phyloP scores from a whole-genome alignment of 495 filamentous ascomycete genomes.

The Penicillium ucsense region DNA sequence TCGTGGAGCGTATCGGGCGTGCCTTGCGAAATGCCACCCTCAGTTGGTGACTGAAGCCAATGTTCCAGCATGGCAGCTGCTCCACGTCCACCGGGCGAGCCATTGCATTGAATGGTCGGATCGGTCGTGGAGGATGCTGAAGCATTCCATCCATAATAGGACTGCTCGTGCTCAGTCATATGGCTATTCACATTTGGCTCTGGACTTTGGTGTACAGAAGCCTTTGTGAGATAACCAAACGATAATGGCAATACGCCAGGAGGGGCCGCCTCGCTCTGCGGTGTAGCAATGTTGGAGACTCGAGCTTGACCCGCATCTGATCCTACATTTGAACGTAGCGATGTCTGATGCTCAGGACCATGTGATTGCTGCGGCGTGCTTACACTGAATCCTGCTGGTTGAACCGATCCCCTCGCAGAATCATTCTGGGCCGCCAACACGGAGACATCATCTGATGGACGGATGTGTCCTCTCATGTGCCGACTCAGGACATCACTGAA shows the following conservation, averaged over 20 bases:
- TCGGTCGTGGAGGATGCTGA: slow-evolving; percentile 4
- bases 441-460: slow-evolving; percentile 14
- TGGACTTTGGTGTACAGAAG: slow-evolving; percentile 30
- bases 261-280: slow-evolving; percentile 19
- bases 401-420: slow-evolving; percentile 8
- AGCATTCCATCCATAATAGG: slow-evolving; percentile 29
- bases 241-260: slow-evolving; percentile 20
- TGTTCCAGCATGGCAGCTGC: slow-evolving; percentile 31
- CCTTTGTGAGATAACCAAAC: slow-evolving; percentile 30
- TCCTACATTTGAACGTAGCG: slow-evolving; percentile 11
- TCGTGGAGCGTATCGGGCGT: slow-evolving; percentile 22
- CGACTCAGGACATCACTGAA: slow-evolving; percentile 43
- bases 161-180: slow-evolving; percentile 26
- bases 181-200: slow-evolving; percentile 24
- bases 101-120: slow-evolving; percentile 14
- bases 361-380: slow-evolving; percentile 7
- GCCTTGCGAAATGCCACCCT: slow-evolving; percentile 25
- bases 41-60: slow-evolving; percentile 32
- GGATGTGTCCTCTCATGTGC: slow-evolving; percentile 39
- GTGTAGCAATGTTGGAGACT: slow-evolving; percentile 9
- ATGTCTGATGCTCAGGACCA: slow-evolving; percentile 11
- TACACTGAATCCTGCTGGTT: slow-evolving; percentile 10
- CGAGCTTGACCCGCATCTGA: slow-evolving; percentile 7
- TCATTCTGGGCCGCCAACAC: slow-evolving; percentile 13
- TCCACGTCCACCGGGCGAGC: slow-evolving; percentile 17